Evolutionary conservation across 192 early-diverging fungal genomes (phyloP), one percentile per base, ranked within the genome.

Genomic region (Umbelopsis sp.): DNA sequence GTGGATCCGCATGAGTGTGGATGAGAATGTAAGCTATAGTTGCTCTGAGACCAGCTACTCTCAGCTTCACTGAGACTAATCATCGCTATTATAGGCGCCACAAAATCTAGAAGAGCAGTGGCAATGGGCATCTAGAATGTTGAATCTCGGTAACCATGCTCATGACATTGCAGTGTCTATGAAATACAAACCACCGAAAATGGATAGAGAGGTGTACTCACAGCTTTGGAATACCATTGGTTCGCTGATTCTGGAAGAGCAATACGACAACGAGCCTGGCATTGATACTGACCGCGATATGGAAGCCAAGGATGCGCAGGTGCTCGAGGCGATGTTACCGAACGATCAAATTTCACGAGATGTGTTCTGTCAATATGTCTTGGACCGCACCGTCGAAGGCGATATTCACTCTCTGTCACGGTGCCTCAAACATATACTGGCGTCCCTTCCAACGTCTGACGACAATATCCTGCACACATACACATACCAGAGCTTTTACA

Each of bases 71-170:
- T 61, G 18, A 61, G 0, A 15, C 11, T 35, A 22, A 16, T 61
- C 13, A 41, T 41, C 10, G 25, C 0, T 35, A 25, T 16, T 3
- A 2, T 49, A 78, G 46, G 67, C 68, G 25, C 55, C 61, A 0
- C 50, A 52, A 22, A 68, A 66, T 37, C 20, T 78, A 9, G 76
- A 78, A 33, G 75, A 65, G 1, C 35, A 71, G 15, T 72, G 82
- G 10, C 75, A 78, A 11, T 85, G 82, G 71, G 81, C 79, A 10
- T 82, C 81, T 15, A 84, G 80, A 12, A 76, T 86, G 65, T 71
- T 87, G 23, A 85, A 87, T 51, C 75, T 86, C 16, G 86, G 84
- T 21, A 77, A 80, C 5, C 82, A 82, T 46, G 84, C 86, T 30
- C 76, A 81, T 16, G 68, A 51, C 15, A 84, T 84, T 55, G 71